A percentile compares a stretch with the other conserved stretches of the same genome.
These are phyloP conservation scores for Mucor velutinosus DNA, from an alignment of 371 early-diverging fungal genomes.

Conservation along the genomic window DNA sequence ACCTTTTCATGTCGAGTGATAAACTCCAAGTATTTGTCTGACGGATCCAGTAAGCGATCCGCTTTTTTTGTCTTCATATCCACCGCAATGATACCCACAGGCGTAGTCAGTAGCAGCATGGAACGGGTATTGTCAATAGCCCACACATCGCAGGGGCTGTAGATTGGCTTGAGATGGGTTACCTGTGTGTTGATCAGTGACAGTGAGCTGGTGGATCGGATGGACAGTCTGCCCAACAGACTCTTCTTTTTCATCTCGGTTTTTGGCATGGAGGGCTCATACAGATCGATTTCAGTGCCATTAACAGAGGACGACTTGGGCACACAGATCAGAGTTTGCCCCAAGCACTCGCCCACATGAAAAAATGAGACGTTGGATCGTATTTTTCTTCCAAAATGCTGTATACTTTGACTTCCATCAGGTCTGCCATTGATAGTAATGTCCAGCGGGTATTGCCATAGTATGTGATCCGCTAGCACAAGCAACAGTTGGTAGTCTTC, in stretches of 20 bases:
- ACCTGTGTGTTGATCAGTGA: constrained; percentile 27
- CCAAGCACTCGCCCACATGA: constrained; percentile 37
- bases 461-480: constrained; percentile 35
- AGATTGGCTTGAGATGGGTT: constrained; percentile 13
- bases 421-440: constrained; percentile 35
- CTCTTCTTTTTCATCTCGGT: constrained; percentile 22
- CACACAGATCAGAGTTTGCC: constrained; percentile 34
- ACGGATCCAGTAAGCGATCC: constrained; percentile 35
- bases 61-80: constrained; percentile 39
- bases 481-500: constrained; percentile 39
- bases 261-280: constrained; percentile 31
- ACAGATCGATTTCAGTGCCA: constrained; percentile 33
- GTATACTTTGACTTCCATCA: constrained; percentile 17
- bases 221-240: constrained; percentile 7
- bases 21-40: constrained; percentile 36
- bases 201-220: not conserved
- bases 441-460: constrained; percentile 45
- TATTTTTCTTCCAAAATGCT: constrained; percentile 30
- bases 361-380: constrained; percentile 38
- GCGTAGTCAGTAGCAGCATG: constrained; percentile 35
- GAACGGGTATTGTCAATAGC: constrained; percentile 40
- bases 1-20: constrained; percentile 32
- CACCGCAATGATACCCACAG: constrained; percentile 35
- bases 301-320: constrained; percentile 25
- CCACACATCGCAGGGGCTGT: constrained; percentile 46